Conservation (phyloP, 2,329 filamentous ascomycete species). For the Trichoderma breve region DNA sequence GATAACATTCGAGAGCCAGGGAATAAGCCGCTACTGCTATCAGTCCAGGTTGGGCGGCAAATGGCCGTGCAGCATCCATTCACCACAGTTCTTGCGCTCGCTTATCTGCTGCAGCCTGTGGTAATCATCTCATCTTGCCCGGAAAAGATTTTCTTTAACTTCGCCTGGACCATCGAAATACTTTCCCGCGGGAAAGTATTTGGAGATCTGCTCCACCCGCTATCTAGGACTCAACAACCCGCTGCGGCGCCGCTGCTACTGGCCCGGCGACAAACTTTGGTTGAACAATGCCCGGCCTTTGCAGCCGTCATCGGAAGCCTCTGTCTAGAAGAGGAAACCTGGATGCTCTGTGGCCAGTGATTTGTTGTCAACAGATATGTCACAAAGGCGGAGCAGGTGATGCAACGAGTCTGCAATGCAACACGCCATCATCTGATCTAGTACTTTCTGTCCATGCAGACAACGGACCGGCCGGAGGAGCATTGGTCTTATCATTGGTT, state of each 20-base stretch:
- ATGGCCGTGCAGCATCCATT: background rate
- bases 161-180: background rate
- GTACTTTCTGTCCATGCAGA: background rate
- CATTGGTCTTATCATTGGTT: background rate
- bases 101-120: background rate
- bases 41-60: background rate
- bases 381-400: background rate
- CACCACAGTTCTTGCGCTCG: background rate
- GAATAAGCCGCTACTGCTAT: background rate
- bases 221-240: background rate
- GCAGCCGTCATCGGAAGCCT: constrained; percentile 2
- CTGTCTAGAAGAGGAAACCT: background rate
- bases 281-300: background rate
- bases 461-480: background rate
- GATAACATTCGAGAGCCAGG: background rate
- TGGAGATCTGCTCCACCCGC: background rate
- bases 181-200: constrained; percentile 13
- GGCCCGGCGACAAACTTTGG: background rate
- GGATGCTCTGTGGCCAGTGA: background rate
- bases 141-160: background rate
- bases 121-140: background rate
- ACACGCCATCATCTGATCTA: background rate
- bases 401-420: background rate
- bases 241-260: constrained; percentile 7
- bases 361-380: background rate